phyloP scores from a whole-genome alignment of 2,329 filamentous ascomycete species.

The Fonsecaea erecta region DNA sequence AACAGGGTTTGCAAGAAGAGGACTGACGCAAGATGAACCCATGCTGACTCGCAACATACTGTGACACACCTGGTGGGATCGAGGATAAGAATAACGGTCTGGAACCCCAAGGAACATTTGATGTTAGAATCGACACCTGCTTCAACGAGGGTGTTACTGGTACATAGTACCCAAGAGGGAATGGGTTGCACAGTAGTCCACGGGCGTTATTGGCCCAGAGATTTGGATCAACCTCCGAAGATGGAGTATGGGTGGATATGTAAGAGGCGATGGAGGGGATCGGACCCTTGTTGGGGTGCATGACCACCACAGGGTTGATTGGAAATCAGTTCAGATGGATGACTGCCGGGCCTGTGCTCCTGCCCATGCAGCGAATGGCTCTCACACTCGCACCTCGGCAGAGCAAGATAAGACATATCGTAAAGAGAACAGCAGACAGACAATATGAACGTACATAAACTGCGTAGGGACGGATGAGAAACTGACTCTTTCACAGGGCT shows the following conservation, averaged over 20 bases:
- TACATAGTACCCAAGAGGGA: not conserved
- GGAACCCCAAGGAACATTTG: not conserved
- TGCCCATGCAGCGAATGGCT: not conserved
- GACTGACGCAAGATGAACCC: not conserved
- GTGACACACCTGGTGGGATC: not conserved
- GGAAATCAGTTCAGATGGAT: conserved; percentile 9
- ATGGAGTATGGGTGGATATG: not conserved
- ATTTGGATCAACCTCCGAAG: not conserved
- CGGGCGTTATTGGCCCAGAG: not conserved
- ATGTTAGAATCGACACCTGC: not conserved
- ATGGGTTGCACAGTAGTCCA: not conserved
- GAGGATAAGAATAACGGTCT: not conserved
- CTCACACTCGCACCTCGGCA: not conserved
- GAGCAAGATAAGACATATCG: not conserved
- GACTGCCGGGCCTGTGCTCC: not conserved
- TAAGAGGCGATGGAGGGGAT: not conserved
- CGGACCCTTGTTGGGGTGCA: not conserved
- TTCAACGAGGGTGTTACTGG: not conserved
- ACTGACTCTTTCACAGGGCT: not conserved
- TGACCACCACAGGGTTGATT: not conserved
- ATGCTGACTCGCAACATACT: not conserved
- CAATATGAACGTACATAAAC: no score
- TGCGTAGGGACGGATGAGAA: no score
- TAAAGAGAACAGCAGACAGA: no score
- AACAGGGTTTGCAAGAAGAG: not conserved